These are phyloP conservation scores for Podospora pseudoanserina DNA, from an alignment of 495 filamentous ascomycete genomes.

Conservation along the genomic window DNA sequence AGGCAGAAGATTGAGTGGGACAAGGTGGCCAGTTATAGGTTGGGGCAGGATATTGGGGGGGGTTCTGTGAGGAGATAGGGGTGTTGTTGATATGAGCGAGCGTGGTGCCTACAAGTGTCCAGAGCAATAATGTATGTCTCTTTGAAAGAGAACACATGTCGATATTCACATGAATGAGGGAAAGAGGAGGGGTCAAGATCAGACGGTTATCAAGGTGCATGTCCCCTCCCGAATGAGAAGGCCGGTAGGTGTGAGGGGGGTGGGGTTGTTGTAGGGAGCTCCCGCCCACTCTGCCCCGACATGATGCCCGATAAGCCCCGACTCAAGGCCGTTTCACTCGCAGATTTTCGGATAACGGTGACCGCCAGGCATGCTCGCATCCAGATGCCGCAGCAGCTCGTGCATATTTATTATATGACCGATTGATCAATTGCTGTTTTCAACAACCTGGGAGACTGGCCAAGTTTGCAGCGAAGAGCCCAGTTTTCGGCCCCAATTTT, in stretches of 20 bases:
- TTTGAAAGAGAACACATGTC: not conserved
- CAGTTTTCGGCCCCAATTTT: conserved; percentile 2
- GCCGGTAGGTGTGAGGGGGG: not conserved
- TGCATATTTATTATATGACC: conserved; percentile 1
- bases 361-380: not conserved
- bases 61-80: conserved; percentile 45
- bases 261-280: not conserved
- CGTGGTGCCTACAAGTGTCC: not conserved
- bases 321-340: not conserved
- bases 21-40: conserved; percentile 90
- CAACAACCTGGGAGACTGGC: not conserved
- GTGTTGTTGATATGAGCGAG: not conserved
- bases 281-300: not conserved
- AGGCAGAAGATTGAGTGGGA: conserved; percentile 99
- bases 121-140: not conserved
- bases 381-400: not conserved
- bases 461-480: not conserved
- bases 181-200: not conserved
- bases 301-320: conserved; percentile 1
- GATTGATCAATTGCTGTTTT: not conserved
- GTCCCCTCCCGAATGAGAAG: conserved; percentile 1
- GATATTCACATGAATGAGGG: not conserved
- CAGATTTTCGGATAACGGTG: conserved; percentile 1
- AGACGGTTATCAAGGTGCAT: not conserved
- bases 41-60: conserved; percentile 70